Base-by-base conservation (phyloP, 2,329 filamentous ascomycete species). In the Pseudogymnoascus sp. region DNA sequence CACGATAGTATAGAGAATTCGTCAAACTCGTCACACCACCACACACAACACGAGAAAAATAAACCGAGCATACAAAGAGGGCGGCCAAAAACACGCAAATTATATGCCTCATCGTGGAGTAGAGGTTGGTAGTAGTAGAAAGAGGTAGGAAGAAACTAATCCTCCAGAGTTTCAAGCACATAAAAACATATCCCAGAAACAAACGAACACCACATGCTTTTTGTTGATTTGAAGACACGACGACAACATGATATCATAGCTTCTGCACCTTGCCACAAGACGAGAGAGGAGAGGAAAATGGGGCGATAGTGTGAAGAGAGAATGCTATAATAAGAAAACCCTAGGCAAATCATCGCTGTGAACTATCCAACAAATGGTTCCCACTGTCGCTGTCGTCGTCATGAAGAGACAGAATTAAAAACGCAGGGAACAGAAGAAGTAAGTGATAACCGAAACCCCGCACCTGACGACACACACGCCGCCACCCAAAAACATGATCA, bases 1-100 rank as follows among this genome's bases (percentile, higher is more conserved):
- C 67, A 67, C 64, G 67, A 60, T 66, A 67, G 65, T 64, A 60
- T 62, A 66, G 64, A 50, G 64, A 64, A 66, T 42, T 67, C 62
- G 63, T 64, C 64, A 62, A 66, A 61, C 66, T 65, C 63, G 65
- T 66, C 67, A 62, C 66, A 31, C 28, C 28, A 31, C 28, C 28
- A 31, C 28, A 23, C 28, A 31, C 28, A 8, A 31, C 28, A 34
- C 12, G 16, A 66, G 64, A 14, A 67, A 63, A 60, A 64, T 65
- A 21, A 36, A 59, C 28, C 56, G 28, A 31, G 61, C 66, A 63
- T 34, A 67, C 36, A 66, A 66, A 46, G 18, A 12, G 5, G 12
- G 16, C 2, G 21, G 42, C 18, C 37, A 40, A 28, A 16, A 53
- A 31, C 11, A 53, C 46, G 46, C 46, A 18, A 53, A 53, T 53